Conservation (phyloP, 2,329 filamentous ascomycete species). For the Calonectria hawksworthii region DNA sequence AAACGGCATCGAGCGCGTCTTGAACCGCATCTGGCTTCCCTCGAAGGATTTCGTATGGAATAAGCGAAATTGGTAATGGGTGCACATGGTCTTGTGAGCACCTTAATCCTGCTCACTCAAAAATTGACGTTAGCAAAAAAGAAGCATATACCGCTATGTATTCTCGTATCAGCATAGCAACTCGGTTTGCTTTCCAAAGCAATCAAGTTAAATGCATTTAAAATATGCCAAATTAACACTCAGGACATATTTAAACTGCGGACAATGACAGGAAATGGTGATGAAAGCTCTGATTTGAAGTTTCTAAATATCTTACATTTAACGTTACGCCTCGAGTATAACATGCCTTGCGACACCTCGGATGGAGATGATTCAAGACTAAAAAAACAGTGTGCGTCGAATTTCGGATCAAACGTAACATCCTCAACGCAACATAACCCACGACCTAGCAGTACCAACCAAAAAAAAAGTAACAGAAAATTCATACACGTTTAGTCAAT, state of each 20-base stretch:
- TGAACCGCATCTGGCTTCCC: background rate
- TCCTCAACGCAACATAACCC: background rate
- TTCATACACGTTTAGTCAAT: conserved; percentile 11
- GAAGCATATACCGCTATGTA: background rate
- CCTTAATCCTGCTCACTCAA: background rate
- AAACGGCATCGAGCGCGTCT: background rate
- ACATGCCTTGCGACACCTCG: background rate
- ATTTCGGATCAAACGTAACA: background rate
- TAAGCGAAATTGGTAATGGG: background rate
- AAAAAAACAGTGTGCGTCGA: background rate
- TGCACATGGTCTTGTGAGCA: background rate
- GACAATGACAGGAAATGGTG: background rate
- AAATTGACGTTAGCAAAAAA: background rate
- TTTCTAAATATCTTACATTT: background rate
- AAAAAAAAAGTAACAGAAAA: background rate
- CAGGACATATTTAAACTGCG: too few species aligned
- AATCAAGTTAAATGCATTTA: background rate
- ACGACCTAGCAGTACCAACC: background rate
- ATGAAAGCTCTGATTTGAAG: background rate
- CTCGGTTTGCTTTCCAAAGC: background rate
- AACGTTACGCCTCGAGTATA: background rate
- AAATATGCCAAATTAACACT: background rate
- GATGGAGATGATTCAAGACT: background rate
- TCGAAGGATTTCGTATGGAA: background rate
- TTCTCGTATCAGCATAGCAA: background rate